Percentiles rank a stretch among this genome's conserved stretches.
phyloP scores from a whole-genome alignment of 306 rosid species.

The Mimosa pudica region DNA sequence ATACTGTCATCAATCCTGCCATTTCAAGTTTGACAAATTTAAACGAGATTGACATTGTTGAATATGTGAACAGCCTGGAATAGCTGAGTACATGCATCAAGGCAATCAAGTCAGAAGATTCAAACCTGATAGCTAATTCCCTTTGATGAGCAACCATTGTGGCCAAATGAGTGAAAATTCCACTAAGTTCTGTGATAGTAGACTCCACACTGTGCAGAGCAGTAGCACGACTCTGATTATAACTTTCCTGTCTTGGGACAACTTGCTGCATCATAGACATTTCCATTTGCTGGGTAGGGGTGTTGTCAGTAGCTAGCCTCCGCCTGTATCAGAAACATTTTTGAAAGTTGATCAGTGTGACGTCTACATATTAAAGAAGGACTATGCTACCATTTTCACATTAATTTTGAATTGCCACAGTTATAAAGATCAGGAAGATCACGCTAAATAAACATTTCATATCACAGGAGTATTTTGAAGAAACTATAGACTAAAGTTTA shows the following conservation, averaged over 20 bases:
- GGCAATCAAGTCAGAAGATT: constrained; percentile 28
- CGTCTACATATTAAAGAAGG: neutral
- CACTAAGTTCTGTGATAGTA: constrained; percentile 91
- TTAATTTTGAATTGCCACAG: neutral
- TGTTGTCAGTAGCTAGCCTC: constrained; percentile 79
- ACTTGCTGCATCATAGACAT: constrained; percentile 96
- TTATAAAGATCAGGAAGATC: neutral
- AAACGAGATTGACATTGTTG: constrained; percentile 17
- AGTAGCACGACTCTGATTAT: constrained; percentile 66
- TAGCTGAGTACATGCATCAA: constrained; percentile 20
- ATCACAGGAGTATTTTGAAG: neutral
- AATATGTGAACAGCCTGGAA: constrained; percentile 27
- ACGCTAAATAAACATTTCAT: neutral
- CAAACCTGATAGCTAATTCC: constrained; percentile 94
- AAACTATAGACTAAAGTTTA: neutral
- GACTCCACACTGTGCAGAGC: constrained; percentile 96
- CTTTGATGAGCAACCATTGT: constrained; percentile 99
- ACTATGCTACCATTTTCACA: neutral
- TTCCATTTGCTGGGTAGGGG: constrained; percentile 93
- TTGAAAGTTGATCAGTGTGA: neutral
- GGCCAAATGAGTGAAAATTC: constrained; percentile 89
- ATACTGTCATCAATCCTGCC: constrained; percentile 91
- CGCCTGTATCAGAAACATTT: constrained; percentile 57
- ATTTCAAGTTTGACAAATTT: constrained; percentile 36
- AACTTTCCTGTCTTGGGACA: constrained; percentile 78